phyloP scores from a whole-genome alignment of 805 yeast species.

The Saccharomycopsis malanga region DNA sequence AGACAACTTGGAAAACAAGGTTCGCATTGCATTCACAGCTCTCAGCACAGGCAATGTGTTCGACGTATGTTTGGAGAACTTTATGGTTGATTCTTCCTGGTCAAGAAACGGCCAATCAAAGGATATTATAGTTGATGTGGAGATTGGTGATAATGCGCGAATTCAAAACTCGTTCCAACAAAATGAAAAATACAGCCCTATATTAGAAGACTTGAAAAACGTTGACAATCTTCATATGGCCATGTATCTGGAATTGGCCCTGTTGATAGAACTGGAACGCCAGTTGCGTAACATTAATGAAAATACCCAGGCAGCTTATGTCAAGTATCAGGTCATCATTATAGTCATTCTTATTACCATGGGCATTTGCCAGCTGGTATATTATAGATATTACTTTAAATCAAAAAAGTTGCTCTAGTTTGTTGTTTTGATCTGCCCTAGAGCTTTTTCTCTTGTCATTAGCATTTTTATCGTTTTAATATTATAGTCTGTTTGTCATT shows the following conservation, averaged over 20 bases:
- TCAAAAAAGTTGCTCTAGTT: conserved; percentile 10
- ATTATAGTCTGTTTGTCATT: too few species aligned
- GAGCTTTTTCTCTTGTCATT: too few species aligned
- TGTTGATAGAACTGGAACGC: conserved; percentile 20
- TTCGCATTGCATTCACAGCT: conserved; percentile 16
- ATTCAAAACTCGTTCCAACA: conserved; percentile 11
- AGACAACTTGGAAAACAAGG: conserved; percentile 9
- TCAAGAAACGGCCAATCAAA: conserved; percentile 25
- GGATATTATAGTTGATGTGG: conserved; percentile 23
- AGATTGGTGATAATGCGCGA: conserved; percentile 13
- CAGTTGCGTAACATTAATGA: conserved; percentile 24
- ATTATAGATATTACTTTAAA: conserved; percentile 12
- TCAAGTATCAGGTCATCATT: conserved; percentile 14
- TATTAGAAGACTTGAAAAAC: conserved; percentile 2
- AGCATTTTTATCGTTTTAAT: too few species aligned
- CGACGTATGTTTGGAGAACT: conserved; percentile 28
- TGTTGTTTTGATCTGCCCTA: too few species aligned
- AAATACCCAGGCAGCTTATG: conserved; percentile 15
- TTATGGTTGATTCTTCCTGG: conserved; percentile 33
- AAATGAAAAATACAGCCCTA: conserved; percentile 17
- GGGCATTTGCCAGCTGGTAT: conserved; percentile 20
- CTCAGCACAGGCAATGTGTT: conserved; percentile 16
- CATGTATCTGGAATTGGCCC: conserved; percentile 9
- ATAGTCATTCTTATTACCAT: conserved; percentile 17
- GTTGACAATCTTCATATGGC: conserved; percentile 4